Conservation (phyloP, 2,329 filamentous ascomycete species). For the Cercospora citrullina region DNA sequence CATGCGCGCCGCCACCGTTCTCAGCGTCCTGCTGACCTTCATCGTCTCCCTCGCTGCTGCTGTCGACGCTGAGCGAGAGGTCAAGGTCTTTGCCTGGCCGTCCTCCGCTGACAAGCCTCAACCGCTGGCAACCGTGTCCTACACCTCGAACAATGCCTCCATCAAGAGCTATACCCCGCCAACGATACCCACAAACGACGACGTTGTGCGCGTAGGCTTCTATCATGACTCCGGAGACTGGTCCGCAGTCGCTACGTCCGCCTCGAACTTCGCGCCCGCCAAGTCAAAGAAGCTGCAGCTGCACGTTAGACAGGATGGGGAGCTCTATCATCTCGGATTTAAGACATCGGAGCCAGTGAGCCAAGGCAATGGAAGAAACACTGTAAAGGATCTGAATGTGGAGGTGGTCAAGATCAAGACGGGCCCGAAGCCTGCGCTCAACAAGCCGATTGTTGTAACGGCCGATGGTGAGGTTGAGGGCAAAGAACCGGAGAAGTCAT, state of each 20-base stretch:
- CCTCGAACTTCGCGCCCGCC: constrained; percentile 44
- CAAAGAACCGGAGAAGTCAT: constrained; percentile 51
- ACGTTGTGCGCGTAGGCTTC: constrained; percentile 49
- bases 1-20: constrained; percentile 41
- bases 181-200: constrained; percentile 37
- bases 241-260: constrained; percentile 50
- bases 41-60: constrained; percentile 39
- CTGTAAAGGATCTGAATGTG: constrained; percentile 44
- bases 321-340: constrained; percentile 50
- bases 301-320: constrained; percentile 47
- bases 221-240: constrained; percentile 42
- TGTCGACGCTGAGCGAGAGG: constrained; percentile 28
- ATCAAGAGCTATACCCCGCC: constrained; percentile 43
- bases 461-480: constrained; percentile 54
- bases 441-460: constrained; percentile 58
- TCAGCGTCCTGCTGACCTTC: constrained; percentile 40
- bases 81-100: constrained; percentile 42
- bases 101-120: constrained; percentile 40
- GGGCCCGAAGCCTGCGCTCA: constrained; percentile 48
- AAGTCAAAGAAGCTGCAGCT: constrained; percentile 48
- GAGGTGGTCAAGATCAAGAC: constrained; percentile 43
- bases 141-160: constrained; percentile 44
- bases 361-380: constrained; percentile 20
- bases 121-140: constrained; percentile 47
- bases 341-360: constrained; percentile 36